Percentiles rank a stretch among this genome's conserved stretches.
phyloP scores from a whole-genome alignment of 176 grass and related monocot genomes.

The Oryza coarctata region DNA sequence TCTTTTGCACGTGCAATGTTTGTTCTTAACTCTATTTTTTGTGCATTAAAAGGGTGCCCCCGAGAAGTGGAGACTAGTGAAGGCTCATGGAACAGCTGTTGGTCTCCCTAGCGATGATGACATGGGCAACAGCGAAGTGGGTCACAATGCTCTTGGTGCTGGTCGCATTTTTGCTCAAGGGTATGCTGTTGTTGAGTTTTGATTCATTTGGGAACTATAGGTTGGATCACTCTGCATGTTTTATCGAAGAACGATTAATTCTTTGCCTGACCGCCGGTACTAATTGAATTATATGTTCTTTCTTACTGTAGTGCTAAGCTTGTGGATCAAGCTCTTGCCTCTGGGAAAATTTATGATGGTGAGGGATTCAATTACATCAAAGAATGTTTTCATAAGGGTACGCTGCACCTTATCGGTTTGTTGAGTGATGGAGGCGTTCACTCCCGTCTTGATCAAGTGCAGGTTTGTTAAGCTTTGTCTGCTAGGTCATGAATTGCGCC shows the following conservation, averaged over 20 bases:
- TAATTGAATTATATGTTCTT: constrained; percentile 15
- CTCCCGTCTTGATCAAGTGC: constrained; percentile 93
- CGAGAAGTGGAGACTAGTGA: constrained; percentile 86
- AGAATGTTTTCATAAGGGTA: constrained; percentile 73
- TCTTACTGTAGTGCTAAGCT: constrained; percentile 71
- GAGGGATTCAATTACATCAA: constrained; percentile 96
- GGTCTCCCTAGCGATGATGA: constrained; percentile 92
- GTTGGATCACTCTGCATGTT: background rate
- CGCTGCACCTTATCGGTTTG: constrained; percentile 93
- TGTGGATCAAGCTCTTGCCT: constrained; percentile 83
- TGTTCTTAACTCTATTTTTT: background rate
- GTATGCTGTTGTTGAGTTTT: constrained; percentile 45
- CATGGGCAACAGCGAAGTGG: constrained; percentile 99
- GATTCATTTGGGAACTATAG: background rate
- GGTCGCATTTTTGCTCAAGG: constrained; percentile 86
- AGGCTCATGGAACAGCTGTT: constrained; percentile 94
- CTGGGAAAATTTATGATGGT: constrained; percentile 82
- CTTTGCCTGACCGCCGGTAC: background rate
- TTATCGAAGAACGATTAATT: too few species aligned
- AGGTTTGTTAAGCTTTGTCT: constrained; percentile 46
- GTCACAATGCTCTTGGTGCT: constrained; percentile 96
- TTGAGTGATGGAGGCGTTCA: constrained; percentile 98
- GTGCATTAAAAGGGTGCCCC: constrained; percentile 63
- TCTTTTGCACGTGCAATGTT: background rate
- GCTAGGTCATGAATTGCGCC: background rate